phyloP scores from a whole-genome alignment of 768 basidiomycete genomes.

The Agaricus subrufescens region DNA sequence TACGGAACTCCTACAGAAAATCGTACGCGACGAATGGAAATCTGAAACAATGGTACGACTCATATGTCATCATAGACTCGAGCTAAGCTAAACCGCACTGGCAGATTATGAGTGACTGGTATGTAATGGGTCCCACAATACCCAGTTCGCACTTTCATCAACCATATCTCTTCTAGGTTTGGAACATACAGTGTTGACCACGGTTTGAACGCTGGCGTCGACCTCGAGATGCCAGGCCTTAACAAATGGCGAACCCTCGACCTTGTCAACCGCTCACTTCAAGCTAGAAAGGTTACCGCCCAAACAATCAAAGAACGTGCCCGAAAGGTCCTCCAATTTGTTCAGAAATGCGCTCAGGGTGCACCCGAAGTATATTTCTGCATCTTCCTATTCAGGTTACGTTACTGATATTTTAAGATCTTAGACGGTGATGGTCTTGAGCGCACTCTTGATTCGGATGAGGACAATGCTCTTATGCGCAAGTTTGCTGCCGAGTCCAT shows the following conservation, averaged over 20 bases:
- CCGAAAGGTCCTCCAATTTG: constrained; percentile 58
- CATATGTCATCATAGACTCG: not conserved
- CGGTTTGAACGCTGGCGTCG: constrained; percentile 69
- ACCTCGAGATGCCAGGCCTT: constrained; percentile 76
- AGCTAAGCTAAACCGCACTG: not conserved
- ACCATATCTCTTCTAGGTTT: constrained; percentile 34
- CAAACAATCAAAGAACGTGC: constrained; percentile 66
- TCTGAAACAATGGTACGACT: constrained; percentile 52
- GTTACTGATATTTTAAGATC: constrained; percentile 31
- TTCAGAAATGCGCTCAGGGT: constrained; percentile 61
- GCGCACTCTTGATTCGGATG: constrained; percentile 54
- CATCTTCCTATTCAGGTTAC: not conserved
- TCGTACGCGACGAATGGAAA: constrained; percentile 69
- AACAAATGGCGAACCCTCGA: constrained; percentile 76
- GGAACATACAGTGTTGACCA: constrained; percentile 65
- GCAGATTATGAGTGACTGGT: constrained; percentile 82
- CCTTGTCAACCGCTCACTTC: constrained; percentile 55
- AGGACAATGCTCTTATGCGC: constrained; percentile 60
- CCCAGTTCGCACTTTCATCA: not conserved
- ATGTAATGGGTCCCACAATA: constrained; percentile 8
- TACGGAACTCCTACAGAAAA: constrained; percentile 47
- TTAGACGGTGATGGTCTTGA: constrained; percentile 70
- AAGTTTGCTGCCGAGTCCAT: constrained; percentile 65
- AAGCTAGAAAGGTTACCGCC: constrained; percentile 59
- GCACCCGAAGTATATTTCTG: constrained; percentile 52